Evolutionary conservation across 257 asterid genomes (phyloP), one percentile per base, ranked within the genome.

Genomic region (Galeopsis tetrahit): DNA sequence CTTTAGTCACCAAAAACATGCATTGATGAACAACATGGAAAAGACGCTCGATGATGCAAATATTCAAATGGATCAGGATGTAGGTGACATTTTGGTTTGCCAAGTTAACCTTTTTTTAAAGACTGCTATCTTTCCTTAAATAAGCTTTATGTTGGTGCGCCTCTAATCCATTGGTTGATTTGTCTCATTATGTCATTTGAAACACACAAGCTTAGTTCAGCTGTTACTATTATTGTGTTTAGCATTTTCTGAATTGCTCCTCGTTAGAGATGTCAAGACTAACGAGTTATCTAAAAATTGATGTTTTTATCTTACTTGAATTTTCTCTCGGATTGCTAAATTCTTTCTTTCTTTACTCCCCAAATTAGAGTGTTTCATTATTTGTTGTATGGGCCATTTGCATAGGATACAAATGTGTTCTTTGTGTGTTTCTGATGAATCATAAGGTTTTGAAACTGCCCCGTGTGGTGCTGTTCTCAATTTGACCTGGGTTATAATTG

Each of bases 1-100:
- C 84, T 88, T 87, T 74, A 88, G 95, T 77, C 95, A 87, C 66
- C 90, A 81, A 68, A 95, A 87, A 80, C 98, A 95, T 78, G 85
- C 97, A 46, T 78, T 95, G 90, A 89, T 94, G 98, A 89, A 81
- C 78, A 97, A 95, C 81, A 86, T 95, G 96, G 98, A 86, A 60
- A 95, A 90, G 85, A 88, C 96, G 3, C 97, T 95, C 48, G 97
- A 88, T 78, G 96, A 92, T 85, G 97, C 98, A 68, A 95, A 95
- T 81, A 90, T 95, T 74, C 99, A 95, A 83, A 95, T 95, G 99
- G 99, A 92, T 84, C 98, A 95, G 90, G 98, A 95, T 85, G 98
- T 92, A 78, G 75, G 99, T 86, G 78, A 82, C 77, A 74, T 49
- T 82, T 43, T 73, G 10, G 48, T 76, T 65, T 66, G 55, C 65